Evolutionary conservation across 2,329 filamentous ascomycete species (phyloP).

Genomic region (Fusarium albidum): DNA sequence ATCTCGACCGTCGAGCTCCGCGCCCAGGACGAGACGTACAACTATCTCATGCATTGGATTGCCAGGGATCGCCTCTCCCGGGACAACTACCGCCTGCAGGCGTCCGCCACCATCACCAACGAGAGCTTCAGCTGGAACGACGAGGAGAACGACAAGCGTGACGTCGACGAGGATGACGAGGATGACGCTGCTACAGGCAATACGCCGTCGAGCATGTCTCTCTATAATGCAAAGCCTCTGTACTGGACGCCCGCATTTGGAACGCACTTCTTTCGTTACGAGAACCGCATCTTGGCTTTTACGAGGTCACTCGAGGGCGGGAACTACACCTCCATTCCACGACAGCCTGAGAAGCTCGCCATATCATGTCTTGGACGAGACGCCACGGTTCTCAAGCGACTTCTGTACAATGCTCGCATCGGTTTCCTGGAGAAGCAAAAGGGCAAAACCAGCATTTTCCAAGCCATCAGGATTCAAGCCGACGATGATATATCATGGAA

Average conservation of each 20-base stretch:
- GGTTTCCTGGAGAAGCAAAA: slow-evolving; percentile 23
- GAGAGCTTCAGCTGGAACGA: not conserved
- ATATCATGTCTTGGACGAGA: slow-evolving; percentile 24
- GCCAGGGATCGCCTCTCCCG: slow-evolving; percentile 16
- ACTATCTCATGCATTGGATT: slow-evolving; percentile 26
- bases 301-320: slow-evolving; percentile 3
- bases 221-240: slow-evolving; percentile 18
- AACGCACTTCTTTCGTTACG: slow-evolving; percentile 26
- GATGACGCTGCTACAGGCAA: not conserved
- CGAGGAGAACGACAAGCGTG: not conserved
- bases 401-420: slow-evolving; percentile 21
- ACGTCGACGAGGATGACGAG: not conserved
- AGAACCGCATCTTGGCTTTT: slow-evolving; percentile 15
- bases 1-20: slow-evolving; percentile 25
- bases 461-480: not conserved
- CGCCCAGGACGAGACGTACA: slow-evolving; percentile 23
- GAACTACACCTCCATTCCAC: not conserved
- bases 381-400: slow-evolving; percentile 20
- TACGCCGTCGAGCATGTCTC: slow-evolving; percentile 15
- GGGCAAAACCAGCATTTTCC: slow-evolving; percentile 24
- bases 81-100: slow-evolving; percentile 21
- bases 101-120: slow-evolving; percentile 11
- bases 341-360: not conserved
- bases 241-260: slow-evolving; percentile 24
- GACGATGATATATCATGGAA: slow-evolving; percentile 14